A percentile compares a stretch with the other conserved stretches of the same genome.
These are phyloP conservation scores for Phlyctochytrium planicorne DNA, from an alignment of 192 early-diverging fungal species.

Conservation along the genomic window DNA sequence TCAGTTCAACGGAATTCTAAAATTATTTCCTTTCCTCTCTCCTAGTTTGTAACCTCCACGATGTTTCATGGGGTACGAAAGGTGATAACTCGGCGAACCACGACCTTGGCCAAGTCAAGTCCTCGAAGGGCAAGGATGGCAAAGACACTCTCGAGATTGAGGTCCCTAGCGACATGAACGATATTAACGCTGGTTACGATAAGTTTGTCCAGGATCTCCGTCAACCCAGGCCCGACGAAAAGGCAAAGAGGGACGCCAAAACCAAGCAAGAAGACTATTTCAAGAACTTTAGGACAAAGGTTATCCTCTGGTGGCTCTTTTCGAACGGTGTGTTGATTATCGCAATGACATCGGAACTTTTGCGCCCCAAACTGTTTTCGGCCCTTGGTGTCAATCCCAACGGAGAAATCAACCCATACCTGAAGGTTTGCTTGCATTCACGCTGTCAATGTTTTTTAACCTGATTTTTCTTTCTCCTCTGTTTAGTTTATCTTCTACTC, in stretches of 20 bases:
- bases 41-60: slow-evolving; percentile 51
- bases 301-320: slow-evolving; percentile 86
- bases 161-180: slow-evolving; percentile 70
- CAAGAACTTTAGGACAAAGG: slow-evolving; percentile 79
- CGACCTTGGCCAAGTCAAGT: slow-evolving; percentile 79
- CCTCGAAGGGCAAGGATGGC: slow-evolving; percentile 65
- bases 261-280: slow-evolving; percentile 89
- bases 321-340: slow-evolving; percentile 74
- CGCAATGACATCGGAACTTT: slow-evolving; percentile 62
- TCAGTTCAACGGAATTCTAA: neutral
- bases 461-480: no score
- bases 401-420: no score
- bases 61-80: slow-evolving; percentile 63
- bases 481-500: no score
- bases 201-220: slow-evolving; percentile 66
- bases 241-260: slow-evolving; percentile 70
- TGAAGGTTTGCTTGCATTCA: no score
- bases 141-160: slow-evolving; percentile 70
- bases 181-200: slow-evolving; percentile 84
- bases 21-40: slow-evolving; percentile 3
- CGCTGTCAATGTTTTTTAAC: no score
- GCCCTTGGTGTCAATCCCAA: no score
- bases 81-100: slow-evolving; percentile 46
- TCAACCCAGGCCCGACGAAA: slow-evolving; percentile 45
- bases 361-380: slow-evolving; percentile 9